Evolutionary conservation across 2,329 filamentous ascomycete species (phyloP), one percentile per base, ranked within the genome.

Genomic region (Colletotrichum kahawae): DNA sequence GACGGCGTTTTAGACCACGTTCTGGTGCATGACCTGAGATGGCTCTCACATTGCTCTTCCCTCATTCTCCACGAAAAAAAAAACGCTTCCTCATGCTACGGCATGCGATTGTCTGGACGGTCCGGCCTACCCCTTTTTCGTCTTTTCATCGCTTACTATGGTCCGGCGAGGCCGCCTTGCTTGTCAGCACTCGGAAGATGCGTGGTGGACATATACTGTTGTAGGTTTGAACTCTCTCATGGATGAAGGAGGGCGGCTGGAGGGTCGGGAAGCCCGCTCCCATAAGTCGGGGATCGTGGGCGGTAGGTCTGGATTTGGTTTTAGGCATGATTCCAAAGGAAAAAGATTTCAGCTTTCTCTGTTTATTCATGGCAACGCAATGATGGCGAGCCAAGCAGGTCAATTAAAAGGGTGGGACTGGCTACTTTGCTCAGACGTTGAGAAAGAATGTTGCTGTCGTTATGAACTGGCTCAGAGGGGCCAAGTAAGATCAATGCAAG

Each of bases 11-110:
- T 87, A 87, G 87, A 88, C 84, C 85, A 86, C 81, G 84, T 86
- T 84, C 85, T 83, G 83, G 82, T 88, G 87, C 87, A 89, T 88
- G 85, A 86, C 84, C 57, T 84, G 83, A 86, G 83, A 87, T 84
- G 85, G 85, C 85, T 85, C 86, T 85, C 85, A 84, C 85, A 86
- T 84, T 79, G 68, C 73, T 77, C 65, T 81, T 81, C 77, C 76
- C 79, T 66, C 71, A 57, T 66, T 56, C 65, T 76, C 56, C 64
- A 63, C 64, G 64, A 70, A 76, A 75, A 75, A 75, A 74, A 71
- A 71, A 75, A 69, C 33, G 31, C 66, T 67, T 43, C 71, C 38
- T 60, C 16, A 64, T 59, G 27, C 57, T 68, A 48, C 34, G 63
- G 54, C 63, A 43, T 48, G 56, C 73, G 57, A 74, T 68, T 62